Evolutionary conservation across 2,329 filamentous ascomycete species (phyloP).

Genomic region (Aspergillus pseudonomiae): DNA sequence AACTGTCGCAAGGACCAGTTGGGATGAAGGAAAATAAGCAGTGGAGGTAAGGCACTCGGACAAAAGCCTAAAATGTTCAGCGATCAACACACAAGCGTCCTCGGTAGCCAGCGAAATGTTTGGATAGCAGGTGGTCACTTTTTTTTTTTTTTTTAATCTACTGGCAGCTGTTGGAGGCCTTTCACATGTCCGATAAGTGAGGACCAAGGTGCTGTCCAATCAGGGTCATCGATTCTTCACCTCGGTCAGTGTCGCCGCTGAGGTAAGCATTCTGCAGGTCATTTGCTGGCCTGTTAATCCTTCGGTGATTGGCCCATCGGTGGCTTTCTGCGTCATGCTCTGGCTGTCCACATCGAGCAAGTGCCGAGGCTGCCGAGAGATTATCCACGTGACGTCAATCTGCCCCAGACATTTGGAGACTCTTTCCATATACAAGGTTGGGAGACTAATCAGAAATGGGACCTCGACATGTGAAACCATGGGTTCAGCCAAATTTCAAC

Average conservation of each 20-base stretch:
- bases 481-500: background rate
- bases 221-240: background rate
- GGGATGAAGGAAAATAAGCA: background rate
- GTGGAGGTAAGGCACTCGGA: background rate
- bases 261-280: conserved; percentile 5
- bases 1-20: background rate
- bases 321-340: conserved; percentile 19
- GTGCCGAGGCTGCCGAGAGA: conserved; percentile 23
- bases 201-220: background rate
- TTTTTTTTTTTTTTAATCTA: background rate
- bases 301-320: conserved; percentile 21
- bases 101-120: background rate
- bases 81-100: background rate
- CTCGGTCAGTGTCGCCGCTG: background rate
- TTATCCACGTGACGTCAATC: background rate
- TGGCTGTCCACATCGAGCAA: conserved; percentile 14
- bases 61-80: background rate
- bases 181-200: background rate
- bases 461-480: background rate
- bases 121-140: background rate
- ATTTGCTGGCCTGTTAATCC: background rate
- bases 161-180: background rate
- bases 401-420: background rate
- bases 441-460: background rate
- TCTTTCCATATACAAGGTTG: background rate